phyloP scores from a whole-genome alignment of 768 basidiomycete species.

The Pleurotus tuoliensis region DNA sequence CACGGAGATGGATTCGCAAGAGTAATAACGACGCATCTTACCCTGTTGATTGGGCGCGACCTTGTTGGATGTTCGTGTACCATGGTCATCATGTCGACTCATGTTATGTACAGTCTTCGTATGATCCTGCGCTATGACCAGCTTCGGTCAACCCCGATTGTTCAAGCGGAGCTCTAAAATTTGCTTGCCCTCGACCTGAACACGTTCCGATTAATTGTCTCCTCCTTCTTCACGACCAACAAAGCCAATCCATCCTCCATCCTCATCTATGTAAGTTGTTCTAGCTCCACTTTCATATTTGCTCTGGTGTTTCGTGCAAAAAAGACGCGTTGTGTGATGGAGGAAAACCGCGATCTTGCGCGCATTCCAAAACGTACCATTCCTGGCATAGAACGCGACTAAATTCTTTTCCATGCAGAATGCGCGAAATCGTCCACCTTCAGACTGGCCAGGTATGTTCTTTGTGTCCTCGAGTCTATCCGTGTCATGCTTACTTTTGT shows the following conservation, averaged over 20 bases:
- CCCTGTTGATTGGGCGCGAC: too few species aligned
- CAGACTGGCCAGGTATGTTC: conserved; percentile 91
- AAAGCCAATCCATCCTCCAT: conserved; percentile 6
- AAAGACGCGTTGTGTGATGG: conserved; percentile 31
- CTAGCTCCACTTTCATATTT: conserved; percentile 8
- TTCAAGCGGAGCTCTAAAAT: conserved; percentile 6
- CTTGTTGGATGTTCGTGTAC: too few species aligned
- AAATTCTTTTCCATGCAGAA: conserved; percentile 48
- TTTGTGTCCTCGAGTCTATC: conserved; percentile 1
- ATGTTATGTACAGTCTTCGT: too few species aligned
- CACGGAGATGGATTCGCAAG: too few species aligned
- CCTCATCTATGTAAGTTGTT: conserved; percentile 5
- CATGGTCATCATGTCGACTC: too few species aligned
- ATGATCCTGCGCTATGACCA: conserved; percentile 5
- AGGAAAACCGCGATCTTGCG: conserved; percentile 8
- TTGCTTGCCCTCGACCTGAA: conserved; percentile 8
- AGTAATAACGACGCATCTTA: too few species aligned
- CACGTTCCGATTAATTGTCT: conserved; percentile 7
- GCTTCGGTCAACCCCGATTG: background rate
- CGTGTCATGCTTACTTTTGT: conserved; percentile 20
- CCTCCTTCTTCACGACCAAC: conserved; percentile 9
- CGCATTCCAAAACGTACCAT: conserved; percentile 43
- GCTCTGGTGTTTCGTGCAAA: conserved; percentile 14
- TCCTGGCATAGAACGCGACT: conserved; percentile 21
- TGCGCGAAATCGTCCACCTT: conserved; percentile 99